phyloP scores from a whole-genome alignment of 192 early-diverging fungal genomes.

The Dissophora ornata region DNA sequence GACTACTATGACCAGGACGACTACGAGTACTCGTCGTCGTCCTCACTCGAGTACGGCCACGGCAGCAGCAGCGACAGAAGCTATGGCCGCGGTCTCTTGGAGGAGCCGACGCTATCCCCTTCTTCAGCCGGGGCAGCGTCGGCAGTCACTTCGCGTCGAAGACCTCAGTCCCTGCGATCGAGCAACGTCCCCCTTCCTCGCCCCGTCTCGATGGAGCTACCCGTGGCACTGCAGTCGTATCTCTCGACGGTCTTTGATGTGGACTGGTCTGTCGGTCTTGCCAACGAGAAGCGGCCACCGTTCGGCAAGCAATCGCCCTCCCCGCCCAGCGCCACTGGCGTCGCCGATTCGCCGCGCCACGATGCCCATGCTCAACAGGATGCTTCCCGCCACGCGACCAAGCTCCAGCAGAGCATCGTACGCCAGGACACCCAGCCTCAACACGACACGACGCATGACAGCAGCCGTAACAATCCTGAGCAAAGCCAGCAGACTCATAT shows the following conservation, averaged over 20 bases:
- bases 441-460: neutral
- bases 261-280: constrained; percentile 35
- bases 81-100: neutral
- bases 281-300: constrained; percentile 18
- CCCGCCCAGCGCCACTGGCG: neutral
- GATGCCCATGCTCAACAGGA: neutral
- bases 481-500: constrained; percentile 5
- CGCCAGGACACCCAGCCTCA: too few relatives aligned
- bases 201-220: constrained; percentile 32
- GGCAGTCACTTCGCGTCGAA: constrained; percentile 17
- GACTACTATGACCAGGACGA: neutral
- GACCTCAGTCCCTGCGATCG: constrained; percentile 17
- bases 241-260: constrained; percentile 51
- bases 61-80: neutral
- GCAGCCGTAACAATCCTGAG: neutral
- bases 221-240: constrained; percentile 33
- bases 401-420: too few relatives aligned
- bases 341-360: neutral
- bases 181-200: constrained; percentile 36
- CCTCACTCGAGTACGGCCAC: neutral
- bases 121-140: constrained; percentile 24
- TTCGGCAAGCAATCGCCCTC: too few relatives aligned
- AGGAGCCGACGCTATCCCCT: constrained; percentile 3
- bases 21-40: neutral
- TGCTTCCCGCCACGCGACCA: too few relatives aligned